Percentiles rank a stretch among this genome's conserved stretches.
phyloP scores from a whole-genome alignment of 2,329 filamentous ascomycete genomes.

The Amauroascus verrucosus region DNA sequence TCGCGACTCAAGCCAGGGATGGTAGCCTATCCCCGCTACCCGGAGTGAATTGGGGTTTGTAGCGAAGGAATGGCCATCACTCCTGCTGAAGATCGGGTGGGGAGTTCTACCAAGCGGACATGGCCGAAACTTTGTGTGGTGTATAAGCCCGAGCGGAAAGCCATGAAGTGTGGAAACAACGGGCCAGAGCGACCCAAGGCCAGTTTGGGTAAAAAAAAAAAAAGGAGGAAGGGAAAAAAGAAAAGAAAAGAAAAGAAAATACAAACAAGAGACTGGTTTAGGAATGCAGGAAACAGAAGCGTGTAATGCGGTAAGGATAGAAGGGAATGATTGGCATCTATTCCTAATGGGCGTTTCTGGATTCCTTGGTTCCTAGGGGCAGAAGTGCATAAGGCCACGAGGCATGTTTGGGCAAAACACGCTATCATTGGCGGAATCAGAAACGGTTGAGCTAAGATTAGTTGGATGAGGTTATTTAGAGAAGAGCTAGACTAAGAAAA shows the following conservation, averaged over 20 bases:
- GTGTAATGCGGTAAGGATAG: not conserved
- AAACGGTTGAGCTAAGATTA: not conserved
- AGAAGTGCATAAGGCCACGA: not conserved
- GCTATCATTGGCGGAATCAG: not conserved
- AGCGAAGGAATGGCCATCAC: not conserved
- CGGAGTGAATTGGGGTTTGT: not conserved
- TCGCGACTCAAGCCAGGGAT: not conserved
- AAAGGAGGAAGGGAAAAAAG: too few species aligned
- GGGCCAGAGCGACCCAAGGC: conserved; percentile 4
- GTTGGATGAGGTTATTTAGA: too few species aligned
- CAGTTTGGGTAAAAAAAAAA: not conserved
- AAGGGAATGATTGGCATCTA: not conserved
- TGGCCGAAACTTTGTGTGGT: conserved; percentile 8
- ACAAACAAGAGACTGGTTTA: too few species aligned
- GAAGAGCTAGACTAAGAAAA: too few species aligned
- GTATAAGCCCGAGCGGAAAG: not conserved
- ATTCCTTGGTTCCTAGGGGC: not conserved
- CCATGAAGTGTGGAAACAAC: not conserved
- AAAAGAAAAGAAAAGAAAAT: too few species aligned
- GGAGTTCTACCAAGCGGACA: conserved; percentile 1
- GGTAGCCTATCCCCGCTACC: not conserved
- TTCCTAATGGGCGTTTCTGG: not conserved
- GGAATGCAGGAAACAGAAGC: not conserved
- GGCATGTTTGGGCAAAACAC: not conserved
- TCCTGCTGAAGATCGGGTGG: not conserved